Evolutionary conservation across 805 yeast species (phyloP).

Genomic region (Yarrowia alimentaria): DNA sequence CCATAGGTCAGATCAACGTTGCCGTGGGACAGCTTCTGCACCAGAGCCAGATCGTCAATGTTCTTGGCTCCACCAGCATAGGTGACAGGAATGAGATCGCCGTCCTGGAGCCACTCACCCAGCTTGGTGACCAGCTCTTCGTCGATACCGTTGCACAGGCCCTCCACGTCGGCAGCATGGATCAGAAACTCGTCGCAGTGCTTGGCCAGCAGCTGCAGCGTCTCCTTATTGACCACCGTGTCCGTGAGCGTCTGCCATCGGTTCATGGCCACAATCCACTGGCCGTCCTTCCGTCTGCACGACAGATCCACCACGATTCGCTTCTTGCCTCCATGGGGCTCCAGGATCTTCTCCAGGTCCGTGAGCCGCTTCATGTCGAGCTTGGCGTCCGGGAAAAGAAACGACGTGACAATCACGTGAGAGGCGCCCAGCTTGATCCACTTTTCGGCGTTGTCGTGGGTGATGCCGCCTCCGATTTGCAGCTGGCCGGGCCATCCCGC

Average conservation of each 20-base stretch:
- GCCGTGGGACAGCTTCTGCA: constrained; percentile 66
- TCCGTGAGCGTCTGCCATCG: constrained; percentile 92
- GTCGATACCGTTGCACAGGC: constrained; percentile 91
- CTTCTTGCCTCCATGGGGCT: constrained; percentile 47
- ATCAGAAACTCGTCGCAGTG: constrained; percentile 86
- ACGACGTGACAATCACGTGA: constrained; percentile 89
- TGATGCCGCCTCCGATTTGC: constrained; percentile 95
- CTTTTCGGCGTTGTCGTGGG: constrained; percentile 60
- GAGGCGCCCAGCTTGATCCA: constrained; percentile 82
- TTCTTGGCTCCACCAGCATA: constrained; percentile 97
- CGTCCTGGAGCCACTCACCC: constrained; percentile 67
- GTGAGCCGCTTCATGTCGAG: constrained; percentile 54
- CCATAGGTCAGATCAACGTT: constrained; percentile 92
- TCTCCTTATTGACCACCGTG: constrained; percentile 52
- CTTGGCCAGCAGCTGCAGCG: constrained; percentile 53
- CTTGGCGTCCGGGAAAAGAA: constrained; percentile 71
- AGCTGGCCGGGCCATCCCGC: constrained; percentile 66
- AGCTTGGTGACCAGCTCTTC: constrained; percentile 66
- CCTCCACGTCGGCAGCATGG: constrained; percentile 99
- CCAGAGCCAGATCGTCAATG: constrained; percentile 64
- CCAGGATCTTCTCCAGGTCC: constrained; percentile 49
- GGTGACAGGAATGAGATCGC: constrained; percentile 57
- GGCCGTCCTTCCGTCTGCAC: constrained; percentile 56
- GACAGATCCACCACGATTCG: constrained; percentile 84
- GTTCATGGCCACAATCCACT: constrained; percentile 96